Evolutionary conservation across 2,329 filamentous ascomycete genomes (phyloP).

Genomic region (Fusarium bactridioides): DNA sequence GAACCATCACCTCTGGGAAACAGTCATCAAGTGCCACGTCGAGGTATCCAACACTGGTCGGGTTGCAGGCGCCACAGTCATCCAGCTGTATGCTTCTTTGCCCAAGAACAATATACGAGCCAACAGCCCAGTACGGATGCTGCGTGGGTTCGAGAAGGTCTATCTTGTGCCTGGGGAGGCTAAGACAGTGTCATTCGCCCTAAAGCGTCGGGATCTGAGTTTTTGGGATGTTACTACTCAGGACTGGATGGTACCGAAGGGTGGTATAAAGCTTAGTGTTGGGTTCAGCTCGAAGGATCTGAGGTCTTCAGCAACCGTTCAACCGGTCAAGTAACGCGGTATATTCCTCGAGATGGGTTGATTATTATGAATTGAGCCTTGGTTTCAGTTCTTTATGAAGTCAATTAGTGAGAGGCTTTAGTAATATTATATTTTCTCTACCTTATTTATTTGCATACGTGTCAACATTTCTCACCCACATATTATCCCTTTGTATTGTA

Average conservation of each 20-base stretch:
- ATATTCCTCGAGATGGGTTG: neutral
- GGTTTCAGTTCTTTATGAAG: neutral
- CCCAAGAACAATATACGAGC: constrained; percentile 44
- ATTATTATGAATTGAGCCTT: neutral
- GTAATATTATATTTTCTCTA: accelerated
- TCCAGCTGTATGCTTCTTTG: constrained; percentile 63
- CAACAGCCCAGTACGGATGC: constrained; percentile 57
- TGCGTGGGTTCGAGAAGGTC: constrained; percentile 62
- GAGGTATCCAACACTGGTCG: constrained; percentile 43
- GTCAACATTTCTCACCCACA: accelerated
- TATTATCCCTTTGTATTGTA: accelerated
- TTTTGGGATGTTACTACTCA: constrained; percentile 55
- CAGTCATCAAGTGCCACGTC: neutral
- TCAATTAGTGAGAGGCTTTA: neutral
- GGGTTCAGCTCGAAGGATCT: constrained; percentile 40
- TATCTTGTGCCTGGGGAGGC: constrained; percentile 51
- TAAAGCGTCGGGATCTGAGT: constrained; percentile 58
- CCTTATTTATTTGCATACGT: neutral
- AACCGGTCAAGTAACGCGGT: neutral
- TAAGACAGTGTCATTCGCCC: constrained; percentile 51
- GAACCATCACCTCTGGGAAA: neutral
- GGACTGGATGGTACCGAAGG: constrained; percentile 48
- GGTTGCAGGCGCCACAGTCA: constrained; percentile 57
- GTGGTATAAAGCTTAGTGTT: constrained; percentile 37
- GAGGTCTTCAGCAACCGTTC: neutral